Conservation (phyloP, 2,329 filamentous ascomycete species). For the Colletotrichum tabaci region DNA sequence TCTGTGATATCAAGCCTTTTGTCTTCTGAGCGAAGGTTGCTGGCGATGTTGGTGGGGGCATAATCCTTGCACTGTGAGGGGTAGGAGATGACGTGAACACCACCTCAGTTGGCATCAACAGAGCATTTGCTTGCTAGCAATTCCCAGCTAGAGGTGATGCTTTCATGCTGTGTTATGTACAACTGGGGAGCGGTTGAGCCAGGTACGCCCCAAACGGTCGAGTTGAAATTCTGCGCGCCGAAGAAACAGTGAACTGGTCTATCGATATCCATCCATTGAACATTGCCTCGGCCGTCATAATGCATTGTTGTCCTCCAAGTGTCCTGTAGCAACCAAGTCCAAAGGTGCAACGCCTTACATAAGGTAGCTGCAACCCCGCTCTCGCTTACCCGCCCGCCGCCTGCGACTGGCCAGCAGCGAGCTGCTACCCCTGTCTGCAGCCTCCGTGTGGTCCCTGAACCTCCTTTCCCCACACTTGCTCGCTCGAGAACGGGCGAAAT, state of each 20-base stretch:
- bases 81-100: constrained; percentile 43
- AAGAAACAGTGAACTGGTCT: too few relatives aligned
- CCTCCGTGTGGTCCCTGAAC: constrained; percentile 40
- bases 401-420: constrained; percentile 30
- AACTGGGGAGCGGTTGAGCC: background rate
- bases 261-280: too few relatives aligned
- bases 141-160: too few relatives aligned
- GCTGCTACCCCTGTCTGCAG: constrained; percentile 38
- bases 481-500: constrained; percentile 42
- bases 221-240: background rate
- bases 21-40: background rate
- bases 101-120: constrained; percentile 1
- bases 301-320: constrained; percentile 10
- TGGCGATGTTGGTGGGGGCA: constrained; percentile 8
- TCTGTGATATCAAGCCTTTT: background rate
- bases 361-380: constrained; percentile 40
- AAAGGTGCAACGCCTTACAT: constrained; percentile 32
- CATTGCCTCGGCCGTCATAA: background rate
- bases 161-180: background rate
- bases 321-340: constrained; percentile 22
- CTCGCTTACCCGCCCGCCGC: constrained; percentile 25
- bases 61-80: constrained; percentile 41
- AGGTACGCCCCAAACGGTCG: too few relatives aligned
- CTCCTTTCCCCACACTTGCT: constrained; percentile 48
- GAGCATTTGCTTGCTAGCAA: background rate